These are phyloP conservation scores for Cystobasidium sp. DNA, from an alignment of 1,284 basidiomycete species.

Conservation along the genomic window DNA sequence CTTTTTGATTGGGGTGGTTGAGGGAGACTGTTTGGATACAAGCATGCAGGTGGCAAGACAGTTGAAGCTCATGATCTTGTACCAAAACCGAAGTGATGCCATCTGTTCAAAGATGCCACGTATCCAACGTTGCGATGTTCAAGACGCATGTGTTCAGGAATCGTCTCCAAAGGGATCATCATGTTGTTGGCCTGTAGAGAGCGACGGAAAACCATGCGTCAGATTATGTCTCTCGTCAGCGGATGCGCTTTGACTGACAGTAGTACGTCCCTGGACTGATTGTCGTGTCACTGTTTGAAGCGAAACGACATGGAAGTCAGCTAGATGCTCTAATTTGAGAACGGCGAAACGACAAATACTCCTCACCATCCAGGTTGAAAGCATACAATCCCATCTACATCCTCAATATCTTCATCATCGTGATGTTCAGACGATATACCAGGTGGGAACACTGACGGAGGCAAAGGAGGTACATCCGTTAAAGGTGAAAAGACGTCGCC, in stretches of 20 bases:
- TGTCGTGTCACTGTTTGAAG: slow-evolving; percentile 10
- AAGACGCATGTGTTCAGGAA: not conserved
- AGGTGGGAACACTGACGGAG: not conserved
- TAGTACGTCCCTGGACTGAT: slow-evolving; percentile 12
- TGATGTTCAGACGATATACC: not conserved
- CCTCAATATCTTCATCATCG: not conserved
- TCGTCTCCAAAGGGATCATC: slow-evolving; percentile 30
- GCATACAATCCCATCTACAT: slow-evolving; percentile 14
- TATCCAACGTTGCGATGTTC: not conserved
- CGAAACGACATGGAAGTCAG: too few relatives aligned
- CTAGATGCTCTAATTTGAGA: too few relatives aligned
- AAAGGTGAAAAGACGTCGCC: slow-evolving; percentile 10
- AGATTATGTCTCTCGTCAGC: too few relatives aligned
- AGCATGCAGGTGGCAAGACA: too few relatives aligned
- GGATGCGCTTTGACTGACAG: slow-evolving; percentile 3
- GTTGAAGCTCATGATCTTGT: too few relatives aligned
- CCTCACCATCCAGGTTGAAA: slow-evolving; percentile 30
- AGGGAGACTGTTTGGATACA: not conserved
- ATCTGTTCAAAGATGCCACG: too few relatives aligned
- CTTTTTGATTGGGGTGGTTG: not conserved
- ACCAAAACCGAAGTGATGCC: too few relatives aligned
- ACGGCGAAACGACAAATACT: not conserved
- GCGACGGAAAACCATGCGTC: not conserved
- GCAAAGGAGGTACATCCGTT: slow-evolving; percentile 2
- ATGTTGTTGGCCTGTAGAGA: slow-evolving; percentile 13